Evolutionary conservation across 1,139 yeast species (phyloP).

Genomic region (Geotrichum reessii): DNA sequence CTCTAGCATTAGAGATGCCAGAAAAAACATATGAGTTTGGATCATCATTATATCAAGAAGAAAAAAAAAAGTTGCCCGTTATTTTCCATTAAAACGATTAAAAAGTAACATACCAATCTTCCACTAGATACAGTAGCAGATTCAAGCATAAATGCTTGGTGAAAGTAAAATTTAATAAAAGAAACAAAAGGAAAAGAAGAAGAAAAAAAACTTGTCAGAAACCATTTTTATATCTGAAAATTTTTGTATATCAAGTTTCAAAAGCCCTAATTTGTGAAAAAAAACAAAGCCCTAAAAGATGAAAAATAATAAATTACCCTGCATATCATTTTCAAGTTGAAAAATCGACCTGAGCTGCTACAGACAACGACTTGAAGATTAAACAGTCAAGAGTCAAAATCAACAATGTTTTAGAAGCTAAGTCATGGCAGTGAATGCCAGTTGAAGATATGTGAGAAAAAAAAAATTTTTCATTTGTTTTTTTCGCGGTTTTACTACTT

Average conservation of each 20-base stretch:
- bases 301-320: background rate
- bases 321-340: too few relatives aligned
- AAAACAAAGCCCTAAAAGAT: background rate
- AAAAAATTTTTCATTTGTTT: background rate
- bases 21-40: conserved; percentile 16
- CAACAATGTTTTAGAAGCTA: too few relatives aligned
- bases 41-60: conserved; percentile 14
- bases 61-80: background rate
- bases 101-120: background rate
- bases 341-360: too few relatives aligned
- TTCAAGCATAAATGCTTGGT: background rate
- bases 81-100: background rate
- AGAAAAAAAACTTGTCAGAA: background rate
- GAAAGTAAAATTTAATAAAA: too few relatives aligned
- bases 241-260: background rate
- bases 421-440: too few relatives aligned
- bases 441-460: too few relatives aligned
- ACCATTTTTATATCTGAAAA: background rate
- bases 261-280: background rate
- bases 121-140: background rate
- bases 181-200: background rate
- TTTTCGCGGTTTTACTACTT: too few relatives aligned
- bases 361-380: too few relatives aligned
- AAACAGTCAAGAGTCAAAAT: too few relatives aligned
- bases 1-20: conserved; percentile 21